Base-by-base conservation (phyloP, 2,329 filamentous ascomycete species). In the Herpotrichia juniperi region DNA sequence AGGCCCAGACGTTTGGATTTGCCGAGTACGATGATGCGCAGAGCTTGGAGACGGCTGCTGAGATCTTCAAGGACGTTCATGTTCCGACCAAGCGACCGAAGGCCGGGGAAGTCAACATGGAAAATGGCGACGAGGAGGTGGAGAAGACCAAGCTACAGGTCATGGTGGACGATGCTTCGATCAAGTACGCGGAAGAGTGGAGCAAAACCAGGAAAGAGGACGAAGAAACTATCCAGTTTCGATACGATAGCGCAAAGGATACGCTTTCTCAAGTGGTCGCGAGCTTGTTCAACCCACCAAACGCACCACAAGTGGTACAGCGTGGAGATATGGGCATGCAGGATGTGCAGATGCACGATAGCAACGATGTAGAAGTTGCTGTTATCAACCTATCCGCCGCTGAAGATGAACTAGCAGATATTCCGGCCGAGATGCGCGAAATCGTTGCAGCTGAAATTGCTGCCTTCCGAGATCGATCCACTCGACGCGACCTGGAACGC, bases 391-490 rank as follows among this genome's bases (percentile, higher is more conserved):
- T 96, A 26, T 85, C 64, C 14, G 64, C 72, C 10, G 68, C 89
- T 46, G 94, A 99, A 57, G 96, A 99, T 67, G 94, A 99, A 68
- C 81, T 99, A 39, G 88, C 93, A 17, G 94, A 99, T 66, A 97
- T 99, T 42, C 94, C 94, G 0, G 88, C 91, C 1, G 94, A 97
- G 70, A 96, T 96, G 91, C 87, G 94, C 21, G 94, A 96, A 70
- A 93, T 91, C 0, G 94, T 99, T 14, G 91, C 94, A 0, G 88
- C 88, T 51, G 96, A 99, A 72, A 99, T 99, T 65, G 87, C 91
- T 0, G 90, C 93, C 0, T 99, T 99, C 79, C 84, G 94, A 59
- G 94, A 99, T 61, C 84, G 93, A 17, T 97, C 93, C 62, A 96
- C 87, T 53, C 86, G 89, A 55, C 84, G 93, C 32, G 94, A 99